These are phyloP conservation scores for Euphorbia peplus DNA, from an alignment of 345 rosid species.

Conservation along the genomic window DNA sequence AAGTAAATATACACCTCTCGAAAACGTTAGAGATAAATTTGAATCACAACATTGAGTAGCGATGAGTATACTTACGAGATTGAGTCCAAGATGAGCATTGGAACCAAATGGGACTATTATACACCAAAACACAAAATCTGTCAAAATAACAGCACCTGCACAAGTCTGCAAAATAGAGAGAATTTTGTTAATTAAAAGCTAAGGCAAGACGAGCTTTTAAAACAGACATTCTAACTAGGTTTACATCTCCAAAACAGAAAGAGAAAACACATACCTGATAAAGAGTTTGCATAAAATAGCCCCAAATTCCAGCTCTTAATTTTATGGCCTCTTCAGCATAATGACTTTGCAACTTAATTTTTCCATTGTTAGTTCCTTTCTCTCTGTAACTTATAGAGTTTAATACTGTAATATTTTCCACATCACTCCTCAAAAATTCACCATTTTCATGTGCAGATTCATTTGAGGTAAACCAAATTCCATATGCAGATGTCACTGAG, in stretches of 20 bases:
- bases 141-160: slow-evolving; percentile 77
- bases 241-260: no score
- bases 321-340: slow-evolving; percentile 39
- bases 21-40: no score
- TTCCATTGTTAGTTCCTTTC: slow-evolving; percentile 24
- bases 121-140: slow-evolving; percentile 76
- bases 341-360: slow-evolving; percentile 40
- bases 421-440: slow-evolving; percentile 21
- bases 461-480: slow-evolving; percentile 57
- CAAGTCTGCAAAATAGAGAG: no score
- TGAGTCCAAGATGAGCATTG: slow-evolving; percentile 51
- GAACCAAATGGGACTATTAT: slow-evolving; percentile 68
- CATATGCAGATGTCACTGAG: slow-evolving; percentile 58
- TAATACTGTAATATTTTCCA: slow-evolving; percentile 22
- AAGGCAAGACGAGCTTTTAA: no score
- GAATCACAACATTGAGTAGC: no score
- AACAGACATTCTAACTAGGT: no score
- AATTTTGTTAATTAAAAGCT: no score
- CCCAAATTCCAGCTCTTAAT: slow-evolving; percentile 59
- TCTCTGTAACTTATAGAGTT: slow-evolving; percentile 13
- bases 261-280: no score
- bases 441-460: slow-evolving; percentile 16
- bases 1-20: no score
- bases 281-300: slow-evolving; percentile 64
- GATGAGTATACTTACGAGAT: no score